phyloP scores from a whole-genome alignment of 192 early-diverging fungal species.

The Umbelopsis sp. region DNA sequence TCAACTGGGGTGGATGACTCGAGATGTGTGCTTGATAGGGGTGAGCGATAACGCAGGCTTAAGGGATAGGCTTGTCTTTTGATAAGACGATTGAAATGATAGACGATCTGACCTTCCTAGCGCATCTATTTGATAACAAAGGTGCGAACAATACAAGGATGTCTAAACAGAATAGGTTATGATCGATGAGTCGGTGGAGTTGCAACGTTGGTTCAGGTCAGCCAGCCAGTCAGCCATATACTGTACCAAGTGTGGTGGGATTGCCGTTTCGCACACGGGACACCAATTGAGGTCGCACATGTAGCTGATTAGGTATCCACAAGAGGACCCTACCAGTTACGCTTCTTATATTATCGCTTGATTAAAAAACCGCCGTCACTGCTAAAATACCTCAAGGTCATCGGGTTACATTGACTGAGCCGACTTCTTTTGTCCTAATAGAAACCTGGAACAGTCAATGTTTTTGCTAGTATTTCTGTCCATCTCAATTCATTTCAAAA shows the following conservation, averaged over 20 bases:
- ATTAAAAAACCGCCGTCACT: too few relatives aligned
- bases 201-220: background rate
- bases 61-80: background rate
- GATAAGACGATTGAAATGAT: background rate
- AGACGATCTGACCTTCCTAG: background rate
- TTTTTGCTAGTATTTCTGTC: too few relatives aligned
- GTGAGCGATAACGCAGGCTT: constrained; percentile 4
- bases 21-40: background rate
- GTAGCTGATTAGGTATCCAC: too few relatives aligned
- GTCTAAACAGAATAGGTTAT: background rate
- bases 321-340: background rate
- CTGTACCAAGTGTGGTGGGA: constrained; percentile 30
- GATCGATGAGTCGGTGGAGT: background rate
- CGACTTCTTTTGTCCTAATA: too few relatives aligned
- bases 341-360: too few relatives aligned
- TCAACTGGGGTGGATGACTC: background rate
- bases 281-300: constrained; percentile 41
- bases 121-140: background rate
- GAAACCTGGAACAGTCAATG: too few relatives aligned
- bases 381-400: too few relatives aligned
- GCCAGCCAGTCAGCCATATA: background rate
- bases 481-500: too few relatives aligned
- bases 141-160: constrained; percentile 2
- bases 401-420: too few relatives aligned
- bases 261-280: constrained; percentile 34